These are phyloP conservation scores for Solanum gracilifrons DNA, from an alignment of 257 asterid genomes.

Conservation along the genomic window DNA sequence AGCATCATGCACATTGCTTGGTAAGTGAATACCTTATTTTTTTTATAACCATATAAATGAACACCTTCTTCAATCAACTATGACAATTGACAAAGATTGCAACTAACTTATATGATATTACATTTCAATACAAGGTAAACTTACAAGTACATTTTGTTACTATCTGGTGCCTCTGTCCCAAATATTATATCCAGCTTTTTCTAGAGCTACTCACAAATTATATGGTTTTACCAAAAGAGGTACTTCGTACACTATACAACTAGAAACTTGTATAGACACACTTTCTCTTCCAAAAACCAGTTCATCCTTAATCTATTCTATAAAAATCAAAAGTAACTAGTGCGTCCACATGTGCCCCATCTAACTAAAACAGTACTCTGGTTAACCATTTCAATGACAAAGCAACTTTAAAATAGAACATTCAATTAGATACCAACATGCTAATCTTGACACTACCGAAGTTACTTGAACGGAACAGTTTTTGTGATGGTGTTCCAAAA, in stretches of 20 bases:
- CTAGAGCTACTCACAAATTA: not conserved
- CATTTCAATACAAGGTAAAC: not conserved
- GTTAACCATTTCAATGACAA: not conserved
- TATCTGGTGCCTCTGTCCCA: not conserved
- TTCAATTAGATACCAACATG: not conserved
- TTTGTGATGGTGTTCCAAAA: not conserved
- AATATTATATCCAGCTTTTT: not conserved
- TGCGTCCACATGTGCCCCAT: not conserved
- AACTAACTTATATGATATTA: not conserved
- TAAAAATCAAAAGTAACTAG: not conserved
- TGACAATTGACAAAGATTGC: not conserved
- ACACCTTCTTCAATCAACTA: not conserved
- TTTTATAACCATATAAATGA: not conserved
- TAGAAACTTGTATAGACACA: not conserved
- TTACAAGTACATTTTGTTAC: not conserved
- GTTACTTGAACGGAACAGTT: not conserved
- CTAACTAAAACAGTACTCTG: not conserved
- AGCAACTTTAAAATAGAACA: not conserved
- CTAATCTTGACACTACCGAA: not conserved
- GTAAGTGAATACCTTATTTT: not conserved
- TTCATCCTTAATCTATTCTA: not conserved
- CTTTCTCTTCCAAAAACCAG: not conserved
- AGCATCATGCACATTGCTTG: not conserved
- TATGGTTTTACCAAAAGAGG: not conserved
- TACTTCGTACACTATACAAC: not conserved